Base-by-base conservation (phyloP, 106 monocot species). In the Cymbidium sinense region DNA sequence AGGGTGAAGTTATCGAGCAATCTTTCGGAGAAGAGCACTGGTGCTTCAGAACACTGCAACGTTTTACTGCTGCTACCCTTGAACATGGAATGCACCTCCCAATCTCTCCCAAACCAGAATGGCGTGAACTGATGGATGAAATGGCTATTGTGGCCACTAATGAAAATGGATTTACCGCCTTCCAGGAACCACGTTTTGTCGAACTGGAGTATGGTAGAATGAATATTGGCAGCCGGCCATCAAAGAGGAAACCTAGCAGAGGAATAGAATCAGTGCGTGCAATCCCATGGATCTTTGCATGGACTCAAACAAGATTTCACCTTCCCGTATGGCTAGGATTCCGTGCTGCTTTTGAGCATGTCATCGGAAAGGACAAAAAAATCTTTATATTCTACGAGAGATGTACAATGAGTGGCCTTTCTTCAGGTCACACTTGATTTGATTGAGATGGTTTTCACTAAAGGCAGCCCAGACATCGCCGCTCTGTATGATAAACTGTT, bases 401-500 rank as follows among this genome's bases (percentile, higher is more conserved):
- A 96, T 96, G 96, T 96, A 96, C 86, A 93, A 91, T 47, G 86
- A 79, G 64, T 96, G 96, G 96, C 96, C 96, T 13, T 96, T 96
- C 37, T 96, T 96, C 70, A 89, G 44, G 96, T 96, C 75, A 96
- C 96, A 21, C 86, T 96, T 73, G 96, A 96, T 84, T 83, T 96
- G 85, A 86, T 96, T 76, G 96, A 96, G 86, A 96, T 96, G 96
- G 96, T 96, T 79, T 93, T 96, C 50, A 93, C 96, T 7, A 96
- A 96, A 82, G 96, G 96, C 65, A 88, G 93, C 61, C 96, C 96
- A 18, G 86, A 84, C 10, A 96, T 93, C 52, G 96, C 96, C 54
- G 83, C 96, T 70, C 70, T 96, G 50, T 96, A 93, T 86, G 93
- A 96, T 76, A 96, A 93, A 73, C 75, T 96, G 74, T 78, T 96